These are phyloP conservation scores for Bauhinia variegata DNA, from an alignment of 306 rosid species.

Conservation along the genomic window DNA sequence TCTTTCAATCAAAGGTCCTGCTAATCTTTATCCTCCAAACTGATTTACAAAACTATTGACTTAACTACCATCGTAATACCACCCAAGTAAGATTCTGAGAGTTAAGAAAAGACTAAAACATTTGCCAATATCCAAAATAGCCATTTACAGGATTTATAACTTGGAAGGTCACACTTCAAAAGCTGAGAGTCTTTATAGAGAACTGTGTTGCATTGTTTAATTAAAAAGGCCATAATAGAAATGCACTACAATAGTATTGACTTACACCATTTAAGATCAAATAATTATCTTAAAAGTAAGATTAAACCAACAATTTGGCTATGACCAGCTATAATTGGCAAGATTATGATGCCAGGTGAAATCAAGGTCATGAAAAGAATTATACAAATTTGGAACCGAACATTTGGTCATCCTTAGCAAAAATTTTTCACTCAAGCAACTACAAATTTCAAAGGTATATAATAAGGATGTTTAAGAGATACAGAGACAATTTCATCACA, in stretches of 20 bases:
- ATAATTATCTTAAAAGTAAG: conserved; percentile 20
- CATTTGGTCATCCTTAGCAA: conserved; percentile 6
- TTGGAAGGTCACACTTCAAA: conserved; percentile 27
- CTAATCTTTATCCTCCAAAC: conserved; percentile 10
- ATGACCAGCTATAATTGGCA: neutral
- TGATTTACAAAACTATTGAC: neutral
- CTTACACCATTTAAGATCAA: conserved; percentile 20
- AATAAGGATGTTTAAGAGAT: conserved; percentile 2
- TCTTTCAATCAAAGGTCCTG: conserved; percentile 6
- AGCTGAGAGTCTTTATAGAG: conserved; percentile 15
- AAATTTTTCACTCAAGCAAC: conserved; percentile 1
- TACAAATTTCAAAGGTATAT: conserved; percentile 7
- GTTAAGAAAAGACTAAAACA: conserved; percentile 21
- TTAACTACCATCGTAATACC: neutral
- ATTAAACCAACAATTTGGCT: conserved; percentile 14
- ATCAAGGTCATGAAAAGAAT: neutral
- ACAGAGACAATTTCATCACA: conserved; percentile 15
- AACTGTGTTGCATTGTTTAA: neutral
- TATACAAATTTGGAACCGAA: conserved; percentile 16
- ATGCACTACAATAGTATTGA: conserved; percentile 15
- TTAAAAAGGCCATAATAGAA: conserved; percentile 4
- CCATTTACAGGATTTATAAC: neutral
- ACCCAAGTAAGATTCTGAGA: conserved; percentile 5
- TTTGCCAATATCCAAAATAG: conserved; percentile 1
- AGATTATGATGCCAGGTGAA: conserved; percentile 10